Base-by-base conservation (phyloP, 495 filamentous ascomycete genomes). In the Platismatia glauca region DNA sequence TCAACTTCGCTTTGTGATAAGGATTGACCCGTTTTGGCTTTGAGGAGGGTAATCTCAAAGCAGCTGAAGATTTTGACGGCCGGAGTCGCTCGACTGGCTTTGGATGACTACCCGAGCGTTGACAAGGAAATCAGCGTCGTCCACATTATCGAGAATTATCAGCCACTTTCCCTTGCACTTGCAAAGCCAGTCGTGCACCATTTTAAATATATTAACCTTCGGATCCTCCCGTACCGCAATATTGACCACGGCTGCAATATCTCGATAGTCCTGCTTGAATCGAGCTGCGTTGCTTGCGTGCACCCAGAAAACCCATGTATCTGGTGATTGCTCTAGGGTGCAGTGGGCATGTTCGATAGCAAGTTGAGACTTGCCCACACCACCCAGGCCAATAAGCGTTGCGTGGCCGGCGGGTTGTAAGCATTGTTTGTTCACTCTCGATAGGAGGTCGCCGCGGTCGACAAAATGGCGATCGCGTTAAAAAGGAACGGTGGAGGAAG, bases 241-340 rank as follows among this genome's bases (percentile, higher is more conserved):
- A 58, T 76, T 71, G 52, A 73, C 46, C 16, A 39, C 55, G 35
- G 76, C 57, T 53, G 77, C 75, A 60, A 81, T 76, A 12, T 72
- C 71, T 43, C 66, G 63, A 67, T 67, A 77, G 53, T 73, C 65
- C 52, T 78, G 66, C 67, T 75, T 70, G 33, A 80, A 76, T 20
- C 76, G 71, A n/a, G n/a, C n/a, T n/a, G n/a, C n/a, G n/a, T n/a
- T n/a, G n/a, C n/a, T n/a, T n/a, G n/a, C n/a, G n/a, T 9, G 70
- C 67, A 81, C 66, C 79, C 81, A 83, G 67, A 83, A 78, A 12
- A 82, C 73, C 72, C 72, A 79, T 29, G 73, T 80, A 31, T 71
- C 52, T 7, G 74, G 76, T 22, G 68, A 77, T 53, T 50, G 53
- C 27, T 75, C 65, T 65, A 67, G 71, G 18, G 67, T 59, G 62